Evolutionary conservation across 164 flowering plant genomes (phyloP), one percentile per base, ranked within the genome.

Genomic region (Piper betle): DNA sequence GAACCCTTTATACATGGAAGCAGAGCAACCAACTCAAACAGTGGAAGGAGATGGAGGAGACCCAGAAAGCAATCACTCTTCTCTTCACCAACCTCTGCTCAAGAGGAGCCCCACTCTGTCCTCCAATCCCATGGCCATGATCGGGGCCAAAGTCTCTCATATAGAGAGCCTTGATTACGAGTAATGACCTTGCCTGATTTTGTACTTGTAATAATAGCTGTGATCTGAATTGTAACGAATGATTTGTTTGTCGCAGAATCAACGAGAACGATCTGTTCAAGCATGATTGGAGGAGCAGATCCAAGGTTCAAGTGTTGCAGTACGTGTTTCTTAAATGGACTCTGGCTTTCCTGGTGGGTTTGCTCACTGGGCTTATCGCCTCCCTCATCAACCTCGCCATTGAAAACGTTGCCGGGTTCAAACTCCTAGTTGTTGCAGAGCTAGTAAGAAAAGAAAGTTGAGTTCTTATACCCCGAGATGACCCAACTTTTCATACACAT

Each of bases 221-320:
- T 42, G 25, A 20, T 18, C 37, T 37, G 50, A 38, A 39, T 39
- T 18, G 11, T 4, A 4, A 53, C 20, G 13, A 33, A 11, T 19
- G 43, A 37, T 9, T 15, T 54, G 33, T 54, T 5, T 3, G 13
- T 17, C 61, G 67, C 79, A 88, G 98, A 75, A 91, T 91, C 68
- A 84, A 82, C 69, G 98, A 91, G 71, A 88, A 86, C 74, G 98
- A 91, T 77, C 78, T 91, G 39, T 91, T 91, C 75, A 91, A 85
- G 78, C 98, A 91, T 63, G 98, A 91, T 54, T 91, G 98, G 98
- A 86, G 98, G 69, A 80, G 83, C 74, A 80, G 96, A 81, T 79
- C 86, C 38, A 76, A 50, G 55, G 79, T 66, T 39, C 83, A 91
- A 75, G 88, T 91, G 0, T 56, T 88, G 68, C 96, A 91, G 72